Evolutionary conservation across 441 rosid species (phyloP).

Genomic region (Mallotus japonicus): DNA sequence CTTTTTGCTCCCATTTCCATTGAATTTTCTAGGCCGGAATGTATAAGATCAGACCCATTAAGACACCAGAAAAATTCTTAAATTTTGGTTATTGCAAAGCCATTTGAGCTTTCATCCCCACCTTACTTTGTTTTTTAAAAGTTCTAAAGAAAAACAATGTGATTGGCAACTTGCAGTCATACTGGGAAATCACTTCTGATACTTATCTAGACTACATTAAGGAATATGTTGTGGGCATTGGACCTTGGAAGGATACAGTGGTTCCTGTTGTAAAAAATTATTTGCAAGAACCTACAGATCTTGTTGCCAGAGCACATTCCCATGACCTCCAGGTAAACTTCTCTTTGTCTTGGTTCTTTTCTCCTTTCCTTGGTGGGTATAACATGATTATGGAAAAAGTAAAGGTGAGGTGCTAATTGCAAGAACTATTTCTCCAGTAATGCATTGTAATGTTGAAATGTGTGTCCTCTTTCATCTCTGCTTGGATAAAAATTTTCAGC

Average conservation of each 20-base stretch:
- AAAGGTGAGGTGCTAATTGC: neutral
- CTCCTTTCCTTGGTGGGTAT: neutral
- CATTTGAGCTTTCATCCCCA: neutral
- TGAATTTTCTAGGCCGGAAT: too few species aligned
- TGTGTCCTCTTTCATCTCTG: neutral
- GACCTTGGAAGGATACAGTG: conserved; percentile 97
- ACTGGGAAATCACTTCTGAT: conserved; percentile 84
- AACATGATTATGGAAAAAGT: neutral
- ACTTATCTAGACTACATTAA: conserved; percentile 66
- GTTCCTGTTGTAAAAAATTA: conserved; percentile 63
- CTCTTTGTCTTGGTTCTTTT: conserved; percentile 4
- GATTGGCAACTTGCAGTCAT: conserved; percentile 54
- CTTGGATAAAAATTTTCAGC: too few species aligned
- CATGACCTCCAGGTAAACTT: conserved; percentile 63
- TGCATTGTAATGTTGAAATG: neutral
- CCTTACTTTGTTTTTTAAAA: neutral
- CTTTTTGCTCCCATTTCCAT: too few species aligned
- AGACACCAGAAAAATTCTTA: neutral
- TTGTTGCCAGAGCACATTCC: conserved; percentile 84
- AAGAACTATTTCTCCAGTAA: neutral
- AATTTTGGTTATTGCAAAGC: neutral
- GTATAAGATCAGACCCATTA: too few species aligned
- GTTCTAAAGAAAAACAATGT: conserved; percentile 8
- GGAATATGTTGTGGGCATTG: conserved; percentile 79
- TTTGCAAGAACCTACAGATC: conserved; percentile 72